Base-by-base conservation (phyloP, 179 eudicot genomes). In the Silene coronaria region DNA sequence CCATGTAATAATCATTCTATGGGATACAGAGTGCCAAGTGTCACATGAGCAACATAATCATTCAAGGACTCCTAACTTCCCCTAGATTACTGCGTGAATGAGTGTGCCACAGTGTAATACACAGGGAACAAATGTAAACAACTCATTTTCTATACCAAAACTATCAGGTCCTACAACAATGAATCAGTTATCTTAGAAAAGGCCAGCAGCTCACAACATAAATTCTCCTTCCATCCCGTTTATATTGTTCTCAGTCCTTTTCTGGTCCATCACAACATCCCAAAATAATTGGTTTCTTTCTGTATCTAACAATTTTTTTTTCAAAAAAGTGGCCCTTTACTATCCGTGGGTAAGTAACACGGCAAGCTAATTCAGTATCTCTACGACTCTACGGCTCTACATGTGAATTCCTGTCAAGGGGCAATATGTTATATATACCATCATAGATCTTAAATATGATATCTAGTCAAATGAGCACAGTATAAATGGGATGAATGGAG, bases 21-120 rank as follows among this genome's bases (percentile, higher is more conserved):
- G 51, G 0, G 45, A 38, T 38, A 38, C 11, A 38, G 6, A 10
- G 28, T 22, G 9, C 14, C 27, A 10, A 23, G 14, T 23, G 13
- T 61, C 65, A 61, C 14, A 24, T 2, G 65, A 62, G n/a, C 34
- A 62, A 62, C 36, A 26, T 27, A 8, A 38, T 45, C 27, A 67
- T 67, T 19, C 16, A 66, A 66, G 70, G 55, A 67, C 53, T 67
- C 27, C 71, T n/a, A 66, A 34, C 46, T 38, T 66, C 11, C 42
- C 70, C 66, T 22, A 61, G 28, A 61, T 11, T 61, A 61, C 30
- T 7, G 65, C 65, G 23, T 5, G 13, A 63, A 63, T 63, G 34
- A 63, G n/a, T 27, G 28, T 26, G 17, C 34, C 17, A 63, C 36
- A 2, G 23, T 26, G 67, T 63, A 26, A 32, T 34, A 66, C 48